phyloP scores from a whole-genome alignment of 306 rosid genomes.

The Arachis hypogaea region DNA sequence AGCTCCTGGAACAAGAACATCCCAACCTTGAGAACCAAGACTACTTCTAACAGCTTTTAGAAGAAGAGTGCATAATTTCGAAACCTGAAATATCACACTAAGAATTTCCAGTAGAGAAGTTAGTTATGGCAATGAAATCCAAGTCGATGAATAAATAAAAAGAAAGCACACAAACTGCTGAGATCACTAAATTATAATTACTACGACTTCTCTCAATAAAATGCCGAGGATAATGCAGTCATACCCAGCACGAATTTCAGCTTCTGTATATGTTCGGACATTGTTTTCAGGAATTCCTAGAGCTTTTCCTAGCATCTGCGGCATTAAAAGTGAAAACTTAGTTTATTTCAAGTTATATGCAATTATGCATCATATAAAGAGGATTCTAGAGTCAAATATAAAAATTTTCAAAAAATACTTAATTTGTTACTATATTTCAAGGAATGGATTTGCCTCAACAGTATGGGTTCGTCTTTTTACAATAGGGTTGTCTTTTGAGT shows the following conservation, averaged over 20 bases:
- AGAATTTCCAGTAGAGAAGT: slow-evolving; percentile 39
- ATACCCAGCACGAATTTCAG: slow-evolving; percentile 97
- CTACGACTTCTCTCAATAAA: slow-evolving; percentile 14
- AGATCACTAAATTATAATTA: slow-evolving; percentile 25
- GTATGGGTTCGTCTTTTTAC: slow-evolving; percentile 23
- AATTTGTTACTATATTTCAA: too few relatives aligned
- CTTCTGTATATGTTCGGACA: slow-evolving; percentile 87
- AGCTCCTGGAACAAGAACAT: slow-evolving; percentile 91
- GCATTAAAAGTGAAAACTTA: slow-evolving; percentile 33
- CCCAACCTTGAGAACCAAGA: slow-evolving; percentile 97
- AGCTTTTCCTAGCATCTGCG: slow-evolving; percentile 85
- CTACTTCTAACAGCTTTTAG: slow-evolving; percentile 80
- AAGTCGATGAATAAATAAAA: slow-evolving; percentile 30
- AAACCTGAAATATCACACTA: slow-evolving; percentile 97
- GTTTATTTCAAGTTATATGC: slow-evolving; percentile 35
- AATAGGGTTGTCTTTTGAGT: not conserved
- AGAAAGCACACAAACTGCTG: slow-evolving; percentile 30
- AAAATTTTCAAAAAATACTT: too few relatives aligned
- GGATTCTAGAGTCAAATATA: not conserved
- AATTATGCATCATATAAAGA: slow-evolving; percentile 35
- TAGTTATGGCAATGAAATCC: slow-evolving; percentile 30
- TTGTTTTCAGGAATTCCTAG: slow-evolving; percentile 88
- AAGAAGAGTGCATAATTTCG: slow-evolving; percentile 85
- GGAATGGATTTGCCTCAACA: not conserved
- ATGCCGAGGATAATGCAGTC: slow-evolving; percentile 25